A percentile compares a stretch with the other conserved stretches of the same genome.
Conservation (phyloP, 768 basidiomycete genomes). For the Boletus rubescentipes region DNA sequence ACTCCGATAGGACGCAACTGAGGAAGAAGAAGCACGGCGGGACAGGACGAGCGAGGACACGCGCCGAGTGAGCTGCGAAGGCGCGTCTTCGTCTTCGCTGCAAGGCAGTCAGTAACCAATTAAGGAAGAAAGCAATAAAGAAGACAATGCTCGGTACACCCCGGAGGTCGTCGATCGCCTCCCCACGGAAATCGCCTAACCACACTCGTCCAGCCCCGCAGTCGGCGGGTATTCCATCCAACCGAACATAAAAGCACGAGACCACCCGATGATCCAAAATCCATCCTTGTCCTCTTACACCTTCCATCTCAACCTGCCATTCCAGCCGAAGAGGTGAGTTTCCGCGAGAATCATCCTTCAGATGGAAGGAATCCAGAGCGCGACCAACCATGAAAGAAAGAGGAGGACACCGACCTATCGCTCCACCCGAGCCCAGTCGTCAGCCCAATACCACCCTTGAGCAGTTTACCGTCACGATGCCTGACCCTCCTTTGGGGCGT, state of each 20-base stretch:
- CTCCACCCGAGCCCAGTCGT: conserved; percentile 77
- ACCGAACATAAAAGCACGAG: conserved; percentile 11
- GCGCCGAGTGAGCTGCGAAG: conserved; percentile 62
- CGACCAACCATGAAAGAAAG: neutral
- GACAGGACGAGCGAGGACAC: conserved; percentile 57
- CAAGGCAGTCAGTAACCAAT: conserved; percentile 5
- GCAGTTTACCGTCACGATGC: conserved; percentile 58
- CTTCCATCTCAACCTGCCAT: neutral
- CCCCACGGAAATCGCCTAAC: conserved; percentile 4
- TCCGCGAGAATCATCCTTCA: neutral
- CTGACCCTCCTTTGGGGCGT: conserved; percentile 54
- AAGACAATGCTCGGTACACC: conserved; percentile 5
- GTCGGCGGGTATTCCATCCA: conserved; percentile 9
- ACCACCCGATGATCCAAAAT: neutral
- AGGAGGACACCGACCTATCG: conserved; percentile 50
- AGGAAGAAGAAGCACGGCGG: conserved; percentile 45
- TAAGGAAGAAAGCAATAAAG: conserved; percentile 5
- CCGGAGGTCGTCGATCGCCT: conserved; percentile 5
- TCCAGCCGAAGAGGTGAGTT: neutral
- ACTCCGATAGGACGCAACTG: conserved; percentile 30
- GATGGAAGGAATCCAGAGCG: neutral
- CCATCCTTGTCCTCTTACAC: neutral
- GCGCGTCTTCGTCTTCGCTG: conserved; percentile 75
- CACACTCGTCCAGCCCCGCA: neutral
- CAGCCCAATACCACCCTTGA: conserved; percentile 63